phyloP scores from a whole-genome alignment of 305 asterid genomes.

The Fraxinus floribunda region DNA sequence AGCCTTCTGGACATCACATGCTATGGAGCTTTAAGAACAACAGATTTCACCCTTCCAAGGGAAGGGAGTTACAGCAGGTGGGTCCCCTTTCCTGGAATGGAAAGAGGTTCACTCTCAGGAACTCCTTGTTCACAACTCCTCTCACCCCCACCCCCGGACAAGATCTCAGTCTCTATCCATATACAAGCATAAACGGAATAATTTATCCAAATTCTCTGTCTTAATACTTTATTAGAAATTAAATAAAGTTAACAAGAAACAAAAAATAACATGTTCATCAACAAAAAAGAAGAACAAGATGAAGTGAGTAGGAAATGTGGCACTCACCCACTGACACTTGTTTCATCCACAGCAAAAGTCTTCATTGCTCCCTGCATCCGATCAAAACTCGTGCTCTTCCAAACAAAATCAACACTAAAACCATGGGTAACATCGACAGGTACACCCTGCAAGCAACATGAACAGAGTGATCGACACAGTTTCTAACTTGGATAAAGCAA shows the following conservation, averaged over 20 bases:
- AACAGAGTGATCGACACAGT: conserved; percentile 23
- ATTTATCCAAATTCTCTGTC: background rate
- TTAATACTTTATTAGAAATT: background rate
- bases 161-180: background rate
- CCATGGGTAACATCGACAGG: conserved; percentile 94
- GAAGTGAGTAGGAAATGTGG: background rate
- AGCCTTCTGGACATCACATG: conserved; percentile 9
- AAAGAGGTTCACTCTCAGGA: background rate
- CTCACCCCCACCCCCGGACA: background rate
- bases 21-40: background rate
- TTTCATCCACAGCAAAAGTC: conserved; percentile 98
- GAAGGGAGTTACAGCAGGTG: background rate
- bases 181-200: background rate
- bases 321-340: conserved; percentile 99
- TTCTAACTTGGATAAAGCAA: background rate
- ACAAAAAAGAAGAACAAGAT: background rate
- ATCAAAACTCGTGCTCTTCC: conserved; percentile 99
- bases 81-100: background rate
- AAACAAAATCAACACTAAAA: conserved; percentile 93
- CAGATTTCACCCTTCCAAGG: background rate
- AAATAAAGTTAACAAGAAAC: background rate
- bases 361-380: conserved; percentile 99
- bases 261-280: background rate
- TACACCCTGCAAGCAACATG: conserved; percentile 62
- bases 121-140: background rate